phyloP scores from a whole-genome alignment of 352 stramenopile species.

The Globisporangium cylindrosporum region DNA sequence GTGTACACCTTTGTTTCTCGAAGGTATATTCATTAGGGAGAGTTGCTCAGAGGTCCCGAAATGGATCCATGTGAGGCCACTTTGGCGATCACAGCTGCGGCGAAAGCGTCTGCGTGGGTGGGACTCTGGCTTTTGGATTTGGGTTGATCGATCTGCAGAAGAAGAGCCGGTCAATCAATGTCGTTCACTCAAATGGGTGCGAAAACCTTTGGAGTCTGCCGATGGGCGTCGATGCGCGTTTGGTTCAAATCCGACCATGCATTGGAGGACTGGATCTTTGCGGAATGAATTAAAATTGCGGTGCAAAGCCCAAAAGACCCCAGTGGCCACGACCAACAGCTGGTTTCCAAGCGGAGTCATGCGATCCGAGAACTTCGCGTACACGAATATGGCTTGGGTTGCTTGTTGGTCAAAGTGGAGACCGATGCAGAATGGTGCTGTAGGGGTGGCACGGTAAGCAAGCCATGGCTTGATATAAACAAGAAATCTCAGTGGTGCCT shows the following conservation, averaged over 20 bases:
- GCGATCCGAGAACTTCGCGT: not conserved
- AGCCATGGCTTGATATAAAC: not conserved
- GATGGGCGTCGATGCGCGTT: no score
- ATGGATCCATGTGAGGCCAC: not conserved
- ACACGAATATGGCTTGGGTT: no score
- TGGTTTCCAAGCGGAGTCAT: not conserved
- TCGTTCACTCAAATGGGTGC: not conserved
- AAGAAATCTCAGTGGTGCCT: not conserved
- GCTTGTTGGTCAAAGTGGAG: not conserved
- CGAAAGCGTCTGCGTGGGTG: not conserved
- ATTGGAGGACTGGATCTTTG: not conserved
- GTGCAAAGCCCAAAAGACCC: not conserved
- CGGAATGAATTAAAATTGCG: not conserved
- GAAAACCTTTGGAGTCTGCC: no score
- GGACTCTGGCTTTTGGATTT: not conserved
- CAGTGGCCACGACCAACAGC: not conserved
- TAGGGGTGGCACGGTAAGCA: not conserved
- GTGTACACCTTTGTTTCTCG: no score
- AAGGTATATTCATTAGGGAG: no score
- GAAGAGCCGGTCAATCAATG: not conserved
- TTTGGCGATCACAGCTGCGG: not conserved
- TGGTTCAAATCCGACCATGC: not conserved
- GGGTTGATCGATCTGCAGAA: slow-evolving; percentile 1
- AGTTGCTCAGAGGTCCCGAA: no score
- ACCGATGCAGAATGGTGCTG: no score